Evolutionary conservation across 768 basidiomycete species (phyloP).

Genomic region (Porpolomopsis calyptriformis): DNA sequence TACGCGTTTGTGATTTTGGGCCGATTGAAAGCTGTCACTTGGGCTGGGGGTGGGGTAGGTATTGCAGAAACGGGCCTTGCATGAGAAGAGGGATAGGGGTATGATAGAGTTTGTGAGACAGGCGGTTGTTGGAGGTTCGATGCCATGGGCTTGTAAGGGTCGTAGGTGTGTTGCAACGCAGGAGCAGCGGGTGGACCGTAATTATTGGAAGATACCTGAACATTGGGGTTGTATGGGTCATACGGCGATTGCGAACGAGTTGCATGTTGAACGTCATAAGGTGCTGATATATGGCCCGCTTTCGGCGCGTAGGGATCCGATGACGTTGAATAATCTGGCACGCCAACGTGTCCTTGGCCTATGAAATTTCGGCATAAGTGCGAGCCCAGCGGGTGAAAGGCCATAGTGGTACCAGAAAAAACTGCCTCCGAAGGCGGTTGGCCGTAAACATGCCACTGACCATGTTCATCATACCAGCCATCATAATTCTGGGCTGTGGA

Average conservation of each 20-base stretch:
- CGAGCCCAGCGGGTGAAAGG: background rate
- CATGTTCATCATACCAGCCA: slow-evolving; percentile 22
- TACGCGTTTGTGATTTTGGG: slow-evolving; percentile 64
- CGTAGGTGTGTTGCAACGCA: slow-evolving; percentile 16
- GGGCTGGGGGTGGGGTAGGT: slow-evolving; percentile 25
- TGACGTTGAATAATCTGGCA: slow-evolving; percentile 7
- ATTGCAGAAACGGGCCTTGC: slow-evolving; percentile 13
- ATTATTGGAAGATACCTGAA: background rate
- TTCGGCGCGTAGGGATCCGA: slow-evolving; percentile 23
- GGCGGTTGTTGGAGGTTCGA: slow-evolving; percentile 11
- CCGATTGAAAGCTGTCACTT: slow-evolving; percentile 39
- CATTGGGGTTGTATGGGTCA: slow-evolving; percentile 4
- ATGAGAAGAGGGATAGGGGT: slow-evolving; percentile 8
- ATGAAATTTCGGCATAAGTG: background rate
- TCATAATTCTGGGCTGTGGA: slow-evolving; percentile 9
- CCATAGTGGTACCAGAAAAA: slow-evolving; percentile 1
- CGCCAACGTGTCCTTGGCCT: background rate
- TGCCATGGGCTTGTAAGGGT: slow-evolving; percentile 18
- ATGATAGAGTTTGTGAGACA: slow-evolving; percentile 14
- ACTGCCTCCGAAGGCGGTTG: slow-evolving; percentile 9
- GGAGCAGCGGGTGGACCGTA: slow-evolving; percentile 6
- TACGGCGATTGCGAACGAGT: slow-evolving; percentile 11
- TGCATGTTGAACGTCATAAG: slow-evolving; percentile 14
- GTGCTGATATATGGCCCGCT: slow-evolving; percentile 14
- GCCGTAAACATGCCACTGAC: slow-evolving; percentile 18